These are phyloP conservation scores for Logfia minima DNA, from an alignment of 129 eudicot genomes.

Conservation along the genomic window DNA sequence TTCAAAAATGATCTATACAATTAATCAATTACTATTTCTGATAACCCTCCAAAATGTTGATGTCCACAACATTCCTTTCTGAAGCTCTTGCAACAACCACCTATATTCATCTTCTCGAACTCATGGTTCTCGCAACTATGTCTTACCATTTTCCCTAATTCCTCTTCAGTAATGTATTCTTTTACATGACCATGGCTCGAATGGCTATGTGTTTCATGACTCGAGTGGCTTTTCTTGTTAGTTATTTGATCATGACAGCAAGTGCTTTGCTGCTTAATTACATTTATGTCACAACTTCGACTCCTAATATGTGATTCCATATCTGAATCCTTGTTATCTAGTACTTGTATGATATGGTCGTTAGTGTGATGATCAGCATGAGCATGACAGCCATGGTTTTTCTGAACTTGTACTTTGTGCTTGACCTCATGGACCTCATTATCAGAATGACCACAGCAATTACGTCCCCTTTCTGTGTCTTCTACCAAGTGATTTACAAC, in stretches of 20 bases:
- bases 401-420: constrained; percentile 8
- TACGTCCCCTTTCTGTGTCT: neutral
- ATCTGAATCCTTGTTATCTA: constrained; percentile 11
- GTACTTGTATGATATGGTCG: neutral
- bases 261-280: neutral
- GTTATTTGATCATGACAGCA: constrained; percentile 13
- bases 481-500: constrained; percentile 1
- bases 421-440: constrained; percentile 12
- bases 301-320: constrained; percentile 15
- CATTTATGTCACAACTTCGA: constrained; percentile 18
- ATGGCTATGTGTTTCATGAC: constrained; percentile 14
- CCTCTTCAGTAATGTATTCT: constrained; percentile 38
- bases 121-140: constrained; percentile 37
- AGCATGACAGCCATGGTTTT: constrained; percentile 19
- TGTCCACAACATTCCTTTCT: constrained; percentile 60
- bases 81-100: constrained; percentile 51
- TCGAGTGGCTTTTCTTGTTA: constrained; percentile 30
- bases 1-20: neutral
- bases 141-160: constrained; percentile 40
- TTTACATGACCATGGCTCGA: constrained; percentile 6
- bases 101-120: constrained; percentile 30
- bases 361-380: neutral
- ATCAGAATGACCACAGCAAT: constrained; percentile 7
- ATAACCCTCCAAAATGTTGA: constrained; percentile 34
- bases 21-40: constrained; percentile 69